Evolutionary conservation across 2,329 filamentous ascomycete species (phyloP), one percentile per base, ranked within the genome.

Genomic region (Penicillium sp.): DNA sequence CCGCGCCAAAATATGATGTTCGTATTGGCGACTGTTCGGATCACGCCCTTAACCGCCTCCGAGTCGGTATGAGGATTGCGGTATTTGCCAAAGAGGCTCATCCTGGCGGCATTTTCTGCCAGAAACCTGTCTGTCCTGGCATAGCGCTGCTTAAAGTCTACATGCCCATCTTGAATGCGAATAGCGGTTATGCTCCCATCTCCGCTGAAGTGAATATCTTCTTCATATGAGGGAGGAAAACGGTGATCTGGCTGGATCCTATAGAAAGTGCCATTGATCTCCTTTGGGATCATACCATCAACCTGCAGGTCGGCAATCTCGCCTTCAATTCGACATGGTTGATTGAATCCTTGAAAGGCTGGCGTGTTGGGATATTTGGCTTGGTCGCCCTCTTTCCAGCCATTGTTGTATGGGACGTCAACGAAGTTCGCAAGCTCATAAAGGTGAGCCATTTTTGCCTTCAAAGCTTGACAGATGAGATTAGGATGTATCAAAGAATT

Each of bases 11-110:
- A 52, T 5, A 6, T 52, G 7, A 52, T 52, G 28, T 52, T 35
- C 8, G 48, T 52, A 16, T 52, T 52, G 30, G 48, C 48, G 4
- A 37, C 33, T n/a, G 48, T 35, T 35, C 33, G 6, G 30, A 52
- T 52, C 11, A 35, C n/a, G 14, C 33, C 28, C 16, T 37, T 52
- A 2, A 52, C 48, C 3, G 28, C 6, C 8, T 35, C 28, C 1
- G 28, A 35, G 25, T 52, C 48, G 6, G 83, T 86, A 63, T 79
- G 85, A 0, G 83, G 82, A 67, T 87, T 87, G 19, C 85, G 76
- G 63, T 87, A 87, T 45, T 80, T 76, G 0, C 85, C 85, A 55
- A 87, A 85, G 14, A 87, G 69, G 1, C 73, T 70, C 38, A 69
- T 74, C 14, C 74, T 58, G 1, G 77, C 78, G 40, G 71, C 71